Base-by-base conservation (phyloP, 2,329 filamentous ascomycete genomes). In the Aspergillus pseudoglaucus region DNA sequence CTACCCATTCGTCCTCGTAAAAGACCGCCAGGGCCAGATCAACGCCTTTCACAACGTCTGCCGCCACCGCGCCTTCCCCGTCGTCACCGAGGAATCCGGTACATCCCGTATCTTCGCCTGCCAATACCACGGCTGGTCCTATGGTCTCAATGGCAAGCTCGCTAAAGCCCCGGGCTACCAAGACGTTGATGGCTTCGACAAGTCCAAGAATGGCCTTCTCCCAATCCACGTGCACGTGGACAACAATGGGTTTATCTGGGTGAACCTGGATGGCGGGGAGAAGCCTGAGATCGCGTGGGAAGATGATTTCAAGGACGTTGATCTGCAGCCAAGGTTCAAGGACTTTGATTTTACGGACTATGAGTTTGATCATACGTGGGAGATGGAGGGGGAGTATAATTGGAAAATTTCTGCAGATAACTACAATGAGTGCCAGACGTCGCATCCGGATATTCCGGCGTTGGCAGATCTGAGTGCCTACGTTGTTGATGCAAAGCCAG, bases 401-500 rank as follows among this genome's bases (percentile, higher is more conserved):
- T 82, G 79, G 79, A 82, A 82, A 66, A 75, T 77, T 20, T 62
- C 81, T 27, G 75, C 75, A 12, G 81, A 84, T 59, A 83, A 84
- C 67, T 84, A 81, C 70, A 84, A 83, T 61, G 80, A 64, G 43
- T 59, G 55, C 42, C 46, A 46, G 22, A 57, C 55, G 8, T 54
- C 54, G 1, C 56, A 59, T 38, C 51, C 59, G 2, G 57, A 59
- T 38, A 48, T 59, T 12, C 55, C 59, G 2, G 51, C 55, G 15
- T 44, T 84, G 10, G 74, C 79, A 25, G 75, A 82, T 53, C 71
- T 82, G 38, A 71, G 74, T 52, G 74, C 74, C 3, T 83, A 83
- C 62, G 63, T 65, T 23, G 73, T 79, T 42, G 65, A 76, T 55
- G 73, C 72, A 17, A 43, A 59, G 49, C 62, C 71, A 0, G 75